Base-by-base conservation (phyloP, 371 early-diverging fungal species). In the Globomyces sp. region DNA sequence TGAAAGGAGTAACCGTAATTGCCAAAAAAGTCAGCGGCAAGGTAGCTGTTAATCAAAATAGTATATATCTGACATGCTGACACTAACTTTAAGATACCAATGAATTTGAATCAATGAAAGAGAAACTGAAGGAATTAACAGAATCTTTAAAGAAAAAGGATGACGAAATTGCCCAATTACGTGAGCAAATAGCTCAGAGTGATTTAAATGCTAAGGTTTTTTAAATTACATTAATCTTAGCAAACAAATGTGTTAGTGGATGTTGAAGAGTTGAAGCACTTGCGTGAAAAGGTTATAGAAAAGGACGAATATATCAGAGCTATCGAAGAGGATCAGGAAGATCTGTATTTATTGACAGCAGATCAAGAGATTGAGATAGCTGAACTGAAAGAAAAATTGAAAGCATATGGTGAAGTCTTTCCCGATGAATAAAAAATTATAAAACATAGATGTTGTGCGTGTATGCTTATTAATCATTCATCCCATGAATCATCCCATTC, bases 291-390 rank as follows among this genome's bases (percentile, higher is more conserved):
- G 43, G 63, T 83, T 11, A 67, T 58, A 37, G 74, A 75, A 57
- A 68, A 81, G 36, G 68, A 72, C 43, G 68, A 66, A 1, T 63
- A 67, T 36, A 48, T 79, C 11, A 65, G 71, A 3, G 66, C 58
- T 10, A 55, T 88, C 46, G 77, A 84, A 43, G 87, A 88, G 66
- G 95, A 95, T 70, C 92, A 92, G 68, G 94, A 96, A 67, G 97
- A 97, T 71, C 69, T 96, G 59, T 77, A 96, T 58, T 89, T 94
- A 39, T 90, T 87, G 62, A 77, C 96, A 75, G 95, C 83, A 42
- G 94, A 91, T 53, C 91, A 91, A 76, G 92, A 90, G 68, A 68
- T 80, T 40, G 85, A 85, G 63, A 80, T 84, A 52, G 83, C 86
- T 68, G 78, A 81, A 13, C 81, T 86, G 57, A 82, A 81, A 45